Evolutionary conservation across 768 basidiomycete genomes (phyloP), one percentile per base, ranked within the genome.

Genomic region (Cystobasidiopsis lactophilus): DNA sequence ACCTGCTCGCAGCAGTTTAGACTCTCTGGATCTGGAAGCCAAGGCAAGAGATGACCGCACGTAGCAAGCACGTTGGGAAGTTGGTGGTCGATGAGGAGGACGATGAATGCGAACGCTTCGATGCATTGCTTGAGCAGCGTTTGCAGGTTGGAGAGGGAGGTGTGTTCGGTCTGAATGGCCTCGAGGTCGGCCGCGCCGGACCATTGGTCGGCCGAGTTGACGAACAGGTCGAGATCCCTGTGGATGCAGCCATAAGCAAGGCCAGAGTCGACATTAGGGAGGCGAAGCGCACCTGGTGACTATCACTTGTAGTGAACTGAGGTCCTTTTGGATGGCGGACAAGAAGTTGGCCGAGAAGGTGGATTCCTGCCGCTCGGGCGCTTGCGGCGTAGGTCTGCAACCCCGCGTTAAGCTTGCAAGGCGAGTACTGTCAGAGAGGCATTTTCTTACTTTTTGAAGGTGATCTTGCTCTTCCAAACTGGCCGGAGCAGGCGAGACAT

Each of bases 21-120:
- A 19, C 16, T 40, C 16, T 21, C 14, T 5, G 38, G 27, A 44
- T 39, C 31, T 61, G 57, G n/a, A 61, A 18, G 43, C 14, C 40
- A 37, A 38, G 4, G 33, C 7, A 16, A 7, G 29, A 52, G n/a
- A 24, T 30, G 31, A 27, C 69, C 79, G 60, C 63, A 91, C 84
- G 79, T 76, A 33, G 77, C 70, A 52, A 93, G 76, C 27, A 93
- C 72, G 56, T 91, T 85, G 18, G 80, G 77, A 23, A 96, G 71
- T 52, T 77, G 76, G 69, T 95, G 91, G 63, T 98, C 93, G 60
- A 77, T 85, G 48, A 96, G 71, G 19, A 96, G 77, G 26, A 96
- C 73, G 49, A 96, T 72, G 66, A 96, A 98, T 0, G 86, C 85
- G 52, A 96, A 76, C 0, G 85, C 93, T 66, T 98, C 93, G 46